Base-by-base conservation (phyloP, 805 yeast species). In the Kluyveromyces lactis region DNA sequence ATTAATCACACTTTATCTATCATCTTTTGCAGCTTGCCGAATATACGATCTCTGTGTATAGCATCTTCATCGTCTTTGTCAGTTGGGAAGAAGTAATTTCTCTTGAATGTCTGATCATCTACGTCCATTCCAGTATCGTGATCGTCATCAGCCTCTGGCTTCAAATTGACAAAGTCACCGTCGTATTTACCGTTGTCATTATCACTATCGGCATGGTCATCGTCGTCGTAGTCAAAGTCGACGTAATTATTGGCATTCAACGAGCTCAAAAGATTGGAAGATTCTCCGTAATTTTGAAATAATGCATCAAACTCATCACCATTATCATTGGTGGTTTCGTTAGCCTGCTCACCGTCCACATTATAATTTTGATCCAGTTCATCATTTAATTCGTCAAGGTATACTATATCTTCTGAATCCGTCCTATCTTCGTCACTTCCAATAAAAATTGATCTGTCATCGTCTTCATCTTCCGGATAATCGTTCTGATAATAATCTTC, bases 391-490 rank as follows among this genome's bases (percentile, higher is more conserved):
- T n/a, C 18, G 15, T 23, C 24, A 5, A 15, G 21, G 6, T n/a
- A 31, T 19, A 39, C 57, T 16, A 51, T 61, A 21, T 62, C 66
- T n/a, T 58, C 66, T 4, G 54, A 55, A 2, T 62, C 68, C 28
- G 58, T 60, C 12, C 61, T 63, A 39, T 50, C 66, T 3, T 53
- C 68, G 13, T 58, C 65, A 18, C 59, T 62, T 9, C 65, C 65
- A 32, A 60, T 56, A 3, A 63, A 46, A 17, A 66, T 48, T 1
- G 68, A 57, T 40, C 66, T 47, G 36, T 64, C 78, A 8, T 77
- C 86, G 51, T 84, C 90, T 46, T 86, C 96, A 53, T 89, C 96
- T 33, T 86, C 95, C 0, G 97, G 97, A 53, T 90, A 90, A 53
- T 90, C 97, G 60, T 92, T 90, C 51, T 78, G 77, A 56, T 90